A percentile compares a stretch with the other conserved stretches of the same genome.
Conservation (phyloP, 352 stramenopile species). For the Pythium sp. region DNA sequence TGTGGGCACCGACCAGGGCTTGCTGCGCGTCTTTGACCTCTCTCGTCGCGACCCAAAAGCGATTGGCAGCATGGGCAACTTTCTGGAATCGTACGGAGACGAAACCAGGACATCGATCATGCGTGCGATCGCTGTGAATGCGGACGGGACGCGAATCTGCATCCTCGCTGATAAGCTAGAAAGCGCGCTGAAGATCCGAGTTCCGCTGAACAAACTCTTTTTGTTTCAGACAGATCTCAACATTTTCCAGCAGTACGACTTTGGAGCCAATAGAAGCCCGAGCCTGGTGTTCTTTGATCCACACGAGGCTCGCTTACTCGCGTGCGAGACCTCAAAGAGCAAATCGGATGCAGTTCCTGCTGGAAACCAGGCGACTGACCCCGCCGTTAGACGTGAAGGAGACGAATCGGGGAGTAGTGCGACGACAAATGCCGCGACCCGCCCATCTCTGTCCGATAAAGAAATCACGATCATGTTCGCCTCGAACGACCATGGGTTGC, state of each 20-base stretch:
- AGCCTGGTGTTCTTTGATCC: constrained; percentile 90
- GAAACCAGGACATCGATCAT: constrained; percentile 56
- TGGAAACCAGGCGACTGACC: constrained; percentile 12
- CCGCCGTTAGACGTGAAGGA: background rate
- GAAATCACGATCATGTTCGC: constrained; percentile 92
- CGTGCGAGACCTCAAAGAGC: constrained; percentile 78
- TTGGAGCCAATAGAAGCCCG: constrained; percentile 66
- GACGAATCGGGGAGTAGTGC: constrained; percentile 20
- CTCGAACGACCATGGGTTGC: constrained; percentile 86
- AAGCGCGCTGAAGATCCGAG: constrained; percentile 74
- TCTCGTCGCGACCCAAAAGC: constrained; percentile 82
- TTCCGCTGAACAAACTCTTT: constrained; percentile 83
- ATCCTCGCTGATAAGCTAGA: constrained; percentile 85
- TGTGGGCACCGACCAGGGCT: constrained; percentile 80
- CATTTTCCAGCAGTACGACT: constrained; percentile 89
- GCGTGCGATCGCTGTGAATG: constrained; percentile 80
- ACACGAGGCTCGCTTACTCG: constrained; percentile 81
- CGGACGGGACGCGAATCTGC: constrained; percentile 86
- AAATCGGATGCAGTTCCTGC: constrained; percentile 23
- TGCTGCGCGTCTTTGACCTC: constrained; percentile 89
- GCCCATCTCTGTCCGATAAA: constrained; percentile 48
- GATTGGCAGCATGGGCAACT: constrained; percentile 83
- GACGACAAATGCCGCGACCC: background rate
- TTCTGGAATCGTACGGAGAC: constrained; percentile 51
- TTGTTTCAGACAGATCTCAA: constrained; percentile 91